Base-by-base conservation (phyloP, 179 eudicot species). In the Amaranthus tricolor region DNA sequence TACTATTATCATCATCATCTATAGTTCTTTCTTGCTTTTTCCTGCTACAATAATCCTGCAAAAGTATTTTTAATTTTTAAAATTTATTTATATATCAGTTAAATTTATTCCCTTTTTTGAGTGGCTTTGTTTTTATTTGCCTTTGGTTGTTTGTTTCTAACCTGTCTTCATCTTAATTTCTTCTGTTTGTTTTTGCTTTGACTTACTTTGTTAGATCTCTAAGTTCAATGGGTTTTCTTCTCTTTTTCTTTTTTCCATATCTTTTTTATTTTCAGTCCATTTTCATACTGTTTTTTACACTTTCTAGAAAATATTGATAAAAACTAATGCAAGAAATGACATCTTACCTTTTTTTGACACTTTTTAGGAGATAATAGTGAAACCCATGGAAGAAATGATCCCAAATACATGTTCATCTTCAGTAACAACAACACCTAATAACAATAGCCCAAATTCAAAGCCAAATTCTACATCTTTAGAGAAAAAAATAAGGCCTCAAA, bases 381-480 rank as follows among this genome's bases (percentile, higher is more conserved):
- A 87, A 75, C 84, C 88, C 67, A 85, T 86, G 87, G 91, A 89
- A 65, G 91, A 89, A 66, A 87, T 80, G 66, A 83, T 86, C 15
- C 71, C 77, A 60, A 74, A 79, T 50, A 74, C 80, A 14, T 56
- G 77, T 62, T 76, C 76, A 14, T 79, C 81, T 8, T 40, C 70
- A 40, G 24, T 59, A 9, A 5, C 48, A 49, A 52, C 52, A 55
- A 53, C 14, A 49, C 6, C 21, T 6, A 74, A 4, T 12, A 74
- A 68, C 6, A 76, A 62, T 40, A 64, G 14, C 31, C 68, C 49
- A 47, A 76, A 76, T 50, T 83, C 78, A 53, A 59, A 59, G 43
- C 16, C 74, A 11, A 17, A 79, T 17, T 76, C 83, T 19, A 77
- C 80, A 3, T 79, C 83, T 14, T 65, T 81, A 13, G 89, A 85